These are phyloP conservation scores for Reutealis trisperma DNA, from an alignment of 345 rosid genomes.

Conservation along the genomic window DNA sequence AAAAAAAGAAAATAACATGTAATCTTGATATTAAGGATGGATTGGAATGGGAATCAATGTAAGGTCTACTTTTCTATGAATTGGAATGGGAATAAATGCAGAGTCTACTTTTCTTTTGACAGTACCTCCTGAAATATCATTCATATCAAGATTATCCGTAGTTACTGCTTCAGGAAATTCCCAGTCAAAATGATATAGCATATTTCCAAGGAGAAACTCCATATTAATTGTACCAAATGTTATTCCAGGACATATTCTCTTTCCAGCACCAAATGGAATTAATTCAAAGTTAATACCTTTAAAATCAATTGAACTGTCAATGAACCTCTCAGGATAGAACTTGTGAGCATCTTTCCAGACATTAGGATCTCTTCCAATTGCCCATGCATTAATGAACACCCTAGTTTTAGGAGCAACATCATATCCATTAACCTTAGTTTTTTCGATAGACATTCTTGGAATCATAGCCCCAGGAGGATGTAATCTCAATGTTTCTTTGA, in stretches of 20 bases:
- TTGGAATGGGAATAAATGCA: too few species aligned
- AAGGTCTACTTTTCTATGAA: neutral
- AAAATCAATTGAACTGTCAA: slow-evolving; percentile 1
- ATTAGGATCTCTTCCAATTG: neutral
- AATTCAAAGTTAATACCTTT: too few species aligned
- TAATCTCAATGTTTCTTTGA: slow-evolving; percentile 17
- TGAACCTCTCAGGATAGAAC: slow-evolving; percentile 28
- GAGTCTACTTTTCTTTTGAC: slow-evolving; percentile 3
- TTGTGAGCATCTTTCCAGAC: slow-evolving; percentile 18
- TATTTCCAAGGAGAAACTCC: slow-evolving; percentile 15
- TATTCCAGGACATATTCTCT: neutral
- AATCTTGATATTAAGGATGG: neutral
- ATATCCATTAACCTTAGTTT: slow-evolving; percentile 10
- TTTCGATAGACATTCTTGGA: slow-evolving; percentile 15
- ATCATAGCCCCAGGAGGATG: slow-evolving; percentile 10
- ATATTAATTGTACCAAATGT: slow-evolving; percentile 5
- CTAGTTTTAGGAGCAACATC: neutral
- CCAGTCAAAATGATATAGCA: slow-evolving; percentile 36
- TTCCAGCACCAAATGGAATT: too few species aligned
- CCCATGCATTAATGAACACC: slow-evolving; percentile 2
- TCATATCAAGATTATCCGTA: slow-evolving; percentile 21
- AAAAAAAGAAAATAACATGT: too few species aligned
- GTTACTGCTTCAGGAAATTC: slow-evolving; percentile 13
- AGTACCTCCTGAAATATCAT: neutral
- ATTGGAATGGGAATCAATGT: slow-evolving; percentile 11